Conservation (phyloP, 2,329 filamentous ascomycete species). For the Botrytis porri region DNA sequence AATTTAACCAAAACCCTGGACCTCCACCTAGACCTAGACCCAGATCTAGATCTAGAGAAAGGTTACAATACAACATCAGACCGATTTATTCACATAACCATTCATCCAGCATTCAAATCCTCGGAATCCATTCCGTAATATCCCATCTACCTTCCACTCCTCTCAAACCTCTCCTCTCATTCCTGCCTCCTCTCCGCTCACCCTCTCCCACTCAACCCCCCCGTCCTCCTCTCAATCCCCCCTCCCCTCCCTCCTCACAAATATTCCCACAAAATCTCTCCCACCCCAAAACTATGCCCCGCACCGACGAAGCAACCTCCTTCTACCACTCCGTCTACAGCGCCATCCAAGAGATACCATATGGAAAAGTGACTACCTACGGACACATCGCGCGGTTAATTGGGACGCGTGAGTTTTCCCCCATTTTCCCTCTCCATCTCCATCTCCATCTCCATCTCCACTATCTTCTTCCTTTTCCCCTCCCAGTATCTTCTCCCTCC, state of each 20-base stretch:
- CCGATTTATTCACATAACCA: no score
- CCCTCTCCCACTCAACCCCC: neutral
- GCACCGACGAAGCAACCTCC: constrained; percentile 69
- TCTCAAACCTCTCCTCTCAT: no score
- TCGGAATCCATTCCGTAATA: no score
- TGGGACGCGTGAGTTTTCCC: constrained; percentile 60
- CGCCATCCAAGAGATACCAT: constrained; percentile 81
- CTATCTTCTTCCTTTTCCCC: no score
- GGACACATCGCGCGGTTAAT: constrained; percentile 73
- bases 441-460: no score
- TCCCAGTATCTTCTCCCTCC: neutral
- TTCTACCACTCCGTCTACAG: constrained; percentile 78
- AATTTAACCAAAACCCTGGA: no score
- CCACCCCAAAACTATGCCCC: constrained; percentile 49
- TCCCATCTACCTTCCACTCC: neutral
- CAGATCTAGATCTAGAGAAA: no score
- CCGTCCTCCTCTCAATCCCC: neutral
- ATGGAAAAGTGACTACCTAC: constrained; percentile 82
- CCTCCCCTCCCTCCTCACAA: neutral
- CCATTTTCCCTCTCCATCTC: no score
- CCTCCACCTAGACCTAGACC: no score
- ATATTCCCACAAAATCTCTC: no score
- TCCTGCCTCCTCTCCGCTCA: neutral
- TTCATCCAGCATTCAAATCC: no score
- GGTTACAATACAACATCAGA: no score